Percentiles rank a stretch among this genome's conserved stretches.
phyloP scores from a whole-genome alignment of 2,329 filamentous ascomycete genomes.

The Claviceps pazoutovae region DNA sequence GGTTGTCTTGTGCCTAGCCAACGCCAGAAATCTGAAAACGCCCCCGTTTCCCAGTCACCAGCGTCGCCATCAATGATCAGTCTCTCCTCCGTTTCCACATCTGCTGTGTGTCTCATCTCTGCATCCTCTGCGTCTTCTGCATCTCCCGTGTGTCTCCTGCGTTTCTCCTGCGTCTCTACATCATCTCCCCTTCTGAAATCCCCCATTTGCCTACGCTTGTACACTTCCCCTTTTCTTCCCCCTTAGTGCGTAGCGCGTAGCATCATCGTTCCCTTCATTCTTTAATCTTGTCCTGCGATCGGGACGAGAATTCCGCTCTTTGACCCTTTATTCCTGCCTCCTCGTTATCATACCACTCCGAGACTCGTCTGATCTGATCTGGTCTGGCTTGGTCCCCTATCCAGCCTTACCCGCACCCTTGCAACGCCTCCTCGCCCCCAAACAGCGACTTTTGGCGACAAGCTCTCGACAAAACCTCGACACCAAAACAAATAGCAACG shows the following conservation, averaged over 20 bases:
- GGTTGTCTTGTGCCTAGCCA: constrained; percentile 14
- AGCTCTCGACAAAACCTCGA: not conserved
- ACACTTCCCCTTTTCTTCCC: constrained; percentile 2
- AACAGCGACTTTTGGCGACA: not conserved
- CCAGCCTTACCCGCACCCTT: not conserved
- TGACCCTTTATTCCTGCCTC: not conserved
- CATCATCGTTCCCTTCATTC: not conserved
- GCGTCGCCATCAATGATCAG: not conserved
- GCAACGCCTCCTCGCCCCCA: not conserved
- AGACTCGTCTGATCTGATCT: not conserved
- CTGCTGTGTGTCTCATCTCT: not conserved
- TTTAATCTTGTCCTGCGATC: not conserved
- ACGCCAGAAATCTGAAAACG: constrained; percentile 7
- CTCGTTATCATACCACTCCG: not conserved
- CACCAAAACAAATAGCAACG: not conserved
- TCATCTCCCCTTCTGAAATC: not conserved
- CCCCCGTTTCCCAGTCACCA: not conserved
- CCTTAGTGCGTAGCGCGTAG: not conserved
- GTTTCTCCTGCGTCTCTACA: not conserved
- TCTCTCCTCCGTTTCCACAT: not conserved
- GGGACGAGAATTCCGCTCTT: not conserved
- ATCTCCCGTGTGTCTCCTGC: not conserved
- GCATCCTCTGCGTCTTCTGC: not conserved
- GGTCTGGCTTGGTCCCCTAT: not conserved
- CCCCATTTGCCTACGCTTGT: not conserved